Base-by-base conservation (phyloP, 2,329 filamentous ascomycete genomes). In the Tolypocladium pustulatum region DNA sequence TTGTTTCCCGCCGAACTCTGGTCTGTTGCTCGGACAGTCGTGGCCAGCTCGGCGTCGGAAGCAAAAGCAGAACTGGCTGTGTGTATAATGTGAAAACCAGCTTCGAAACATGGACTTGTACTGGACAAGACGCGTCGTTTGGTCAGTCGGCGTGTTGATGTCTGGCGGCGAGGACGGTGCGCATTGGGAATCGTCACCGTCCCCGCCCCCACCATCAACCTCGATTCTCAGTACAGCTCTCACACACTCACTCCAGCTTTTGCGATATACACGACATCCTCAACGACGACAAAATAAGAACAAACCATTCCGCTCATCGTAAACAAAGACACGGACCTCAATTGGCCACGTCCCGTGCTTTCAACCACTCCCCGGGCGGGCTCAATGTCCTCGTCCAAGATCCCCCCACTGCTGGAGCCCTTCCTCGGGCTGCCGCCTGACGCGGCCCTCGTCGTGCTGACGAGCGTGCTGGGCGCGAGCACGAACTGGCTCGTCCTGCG, bases 401-500 rank as follows among this genome's bases (percentile, higher is more conserved):
- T 84, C 60, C 87, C 88, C 3, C 77, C 82, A 58, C 79, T 87
- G 3, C 76, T 91, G 17, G 81, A 88, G 65, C 79, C 85, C 8
- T 87, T 87, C 69, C 77, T 89, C 56, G 67, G 73, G 54, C 77
- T 86, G 1, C 84, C 84, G 6, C 73, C 77, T 7, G 78, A 83
- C 63, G 74, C 79, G 20, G 83, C 84, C 40, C 79, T 91, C 43
- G 76, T 84, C 25, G 78, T 91, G 15, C 73, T 92, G 57, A 91
- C 88, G 20, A 83, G 82, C 61, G 85, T 90, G 36, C 76, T 87
- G 15, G 83, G 83, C 54, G 82, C 84, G 22, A 81, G 77, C 61
- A 77, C 84, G 2, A 87, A 87, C 71, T 89, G 86, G 85, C 81
- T 88, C 36, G 71, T 85, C 27, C 72, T 85, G 54, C 78, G 84